These are phyloP conservation scores for Fusarium sp. DNA, from an alignment of 2,329 filamentous ascomycete genomes.

Conservation along the genomic window DNA sequence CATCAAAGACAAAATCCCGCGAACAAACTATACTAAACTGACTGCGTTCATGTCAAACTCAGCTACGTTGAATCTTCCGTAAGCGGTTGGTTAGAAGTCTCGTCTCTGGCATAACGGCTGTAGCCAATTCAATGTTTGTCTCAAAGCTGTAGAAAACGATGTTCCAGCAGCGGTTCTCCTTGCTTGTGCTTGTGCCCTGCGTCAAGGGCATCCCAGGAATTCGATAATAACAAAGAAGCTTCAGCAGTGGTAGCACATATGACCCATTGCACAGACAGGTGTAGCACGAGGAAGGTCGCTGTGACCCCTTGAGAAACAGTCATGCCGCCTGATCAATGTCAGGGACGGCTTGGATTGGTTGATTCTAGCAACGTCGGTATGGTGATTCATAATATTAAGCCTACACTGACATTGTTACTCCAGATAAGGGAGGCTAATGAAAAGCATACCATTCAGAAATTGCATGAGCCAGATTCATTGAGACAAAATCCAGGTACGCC, in stretches of 20 bases:
- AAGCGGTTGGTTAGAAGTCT: constrained; percentile 23
- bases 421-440: constrained; percentile 32
- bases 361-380: constrained; percentile 15
- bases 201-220: constrained; percentile 24
- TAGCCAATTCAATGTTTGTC: not conserved
- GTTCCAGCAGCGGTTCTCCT: constrained; percentile 5
- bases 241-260: constrained; percentile 19
- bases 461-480: not conserved
- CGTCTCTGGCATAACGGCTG: not conserved
- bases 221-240: constrained; percentile 20
- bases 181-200: constrained; percentile 1
- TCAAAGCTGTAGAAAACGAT: not conserved
- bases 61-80: constrained; percentile 16
- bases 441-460: constrained; percentile 31
- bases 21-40: constrained; percentile 1
- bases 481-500: constrained; percentile 25
- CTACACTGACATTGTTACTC: constrained; percentile 13
- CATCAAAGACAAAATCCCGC: not conserved
- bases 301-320: constrained; percentile 28
- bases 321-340: constrained; percentile 11
- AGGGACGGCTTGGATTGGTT: constrained; percentile 20
- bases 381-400: constrained; percentile 38
- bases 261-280: constrained; percentile 24
- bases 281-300: constrained; percentile 22
- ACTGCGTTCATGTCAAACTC: constrained; percentile 1